Conservation (phyloP, 192 early-diverging fungal species). For the Paraglomus occultum region DNA sequence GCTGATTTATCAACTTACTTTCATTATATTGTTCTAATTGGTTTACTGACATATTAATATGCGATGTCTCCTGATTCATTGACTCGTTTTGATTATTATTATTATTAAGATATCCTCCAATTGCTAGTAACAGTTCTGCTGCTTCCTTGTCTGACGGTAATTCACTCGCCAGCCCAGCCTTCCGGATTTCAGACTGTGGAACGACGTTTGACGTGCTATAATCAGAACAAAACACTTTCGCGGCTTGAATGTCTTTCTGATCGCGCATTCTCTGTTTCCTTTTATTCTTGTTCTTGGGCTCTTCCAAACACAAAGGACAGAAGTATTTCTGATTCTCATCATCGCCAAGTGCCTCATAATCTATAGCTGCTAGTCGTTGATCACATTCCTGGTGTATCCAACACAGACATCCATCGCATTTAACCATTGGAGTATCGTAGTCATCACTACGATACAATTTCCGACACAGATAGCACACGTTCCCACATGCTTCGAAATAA, state of each 20-base stretch:
- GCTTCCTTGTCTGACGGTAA: no score
- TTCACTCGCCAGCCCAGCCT: no score
- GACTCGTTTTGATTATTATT: no score
- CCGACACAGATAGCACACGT: conserved; percentile 56
- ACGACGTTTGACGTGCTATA: no score
- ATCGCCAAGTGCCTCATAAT: conserved; percentile 57
- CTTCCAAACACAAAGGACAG: conserved; percentile 49
- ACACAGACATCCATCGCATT: conserved; percentile 56
- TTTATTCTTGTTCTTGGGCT: background rate
- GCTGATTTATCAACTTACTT: no score
- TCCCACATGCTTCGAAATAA: conserved; percentile 44
- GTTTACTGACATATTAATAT: no score
- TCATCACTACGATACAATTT: conserved; percentile 47
- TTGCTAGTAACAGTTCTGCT: no score
- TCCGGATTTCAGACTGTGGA: no score
- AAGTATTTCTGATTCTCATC: conserved; percentile 53
- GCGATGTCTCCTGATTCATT: no score
- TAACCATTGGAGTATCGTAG: conserved; percentile 58
- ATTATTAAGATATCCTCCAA: no score
- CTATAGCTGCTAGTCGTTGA: conserved; percentile 39
- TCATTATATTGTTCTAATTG: no score
- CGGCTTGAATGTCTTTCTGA: background rate
- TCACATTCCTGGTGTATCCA: conserved; percentile 65
- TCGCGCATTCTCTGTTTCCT: background rate
- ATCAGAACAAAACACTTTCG: background rate